Conservation (phyloP, 306 rosid species). For the Herpetospermum pedunculosum region DNA sequence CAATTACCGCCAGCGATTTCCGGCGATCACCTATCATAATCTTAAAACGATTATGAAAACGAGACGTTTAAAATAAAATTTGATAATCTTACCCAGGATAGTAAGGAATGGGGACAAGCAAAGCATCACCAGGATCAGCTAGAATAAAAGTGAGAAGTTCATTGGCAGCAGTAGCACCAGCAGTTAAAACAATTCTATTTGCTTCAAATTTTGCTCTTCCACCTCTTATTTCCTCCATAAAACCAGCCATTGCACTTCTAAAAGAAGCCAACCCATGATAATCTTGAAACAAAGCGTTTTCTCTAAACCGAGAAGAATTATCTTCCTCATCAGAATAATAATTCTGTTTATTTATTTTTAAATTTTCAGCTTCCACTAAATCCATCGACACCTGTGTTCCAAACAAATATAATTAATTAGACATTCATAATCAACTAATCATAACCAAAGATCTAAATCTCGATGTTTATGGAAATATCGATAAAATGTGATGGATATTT, state of each 20-base stretch:
- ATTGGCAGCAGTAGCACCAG: constrained; percentile 96
- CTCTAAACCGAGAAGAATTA: constrained; percentile 47
- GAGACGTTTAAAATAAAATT: too few species aligned
- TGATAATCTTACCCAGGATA: constrained; percentile 93
- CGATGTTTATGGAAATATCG: too few species aligned
- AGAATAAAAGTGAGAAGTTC: constrained; percentile 82
- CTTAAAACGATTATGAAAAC: too few species aligned
- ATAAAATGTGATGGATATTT: too few species aligned
- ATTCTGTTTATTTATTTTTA: constrained; percentile 44
- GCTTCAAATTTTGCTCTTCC: constrained; percentile 61
- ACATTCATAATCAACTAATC: too few species aligned
- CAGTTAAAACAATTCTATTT: constrained; percentile 64
- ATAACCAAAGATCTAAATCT: too few species aligned
- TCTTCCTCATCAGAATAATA: too few species aligned
- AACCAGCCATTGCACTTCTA: constrained; percentile 82
- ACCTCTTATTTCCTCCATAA: constrained; percentile 77
- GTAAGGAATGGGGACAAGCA: constrained; percentile 87
- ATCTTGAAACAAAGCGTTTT: constrained; percentile 88
- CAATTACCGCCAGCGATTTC: too few species aligned
- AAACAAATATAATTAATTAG: too few species aligned
- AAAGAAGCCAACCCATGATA: constrained; percentile 76
- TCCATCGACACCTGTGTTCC: constrained; percentile 71
- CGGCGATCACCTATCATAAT: too few species aligned
- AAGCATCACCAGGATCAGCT: constrained; percentile 81
- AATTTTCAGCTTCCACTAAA: constrained; percentile 56